A percentile compares a stretch with the other conserved stretches of the same genome.
Evolutionary conservation across 768 basidiomycete species (phyloP).

Genomic region (Auricularia sp.): DNA sequence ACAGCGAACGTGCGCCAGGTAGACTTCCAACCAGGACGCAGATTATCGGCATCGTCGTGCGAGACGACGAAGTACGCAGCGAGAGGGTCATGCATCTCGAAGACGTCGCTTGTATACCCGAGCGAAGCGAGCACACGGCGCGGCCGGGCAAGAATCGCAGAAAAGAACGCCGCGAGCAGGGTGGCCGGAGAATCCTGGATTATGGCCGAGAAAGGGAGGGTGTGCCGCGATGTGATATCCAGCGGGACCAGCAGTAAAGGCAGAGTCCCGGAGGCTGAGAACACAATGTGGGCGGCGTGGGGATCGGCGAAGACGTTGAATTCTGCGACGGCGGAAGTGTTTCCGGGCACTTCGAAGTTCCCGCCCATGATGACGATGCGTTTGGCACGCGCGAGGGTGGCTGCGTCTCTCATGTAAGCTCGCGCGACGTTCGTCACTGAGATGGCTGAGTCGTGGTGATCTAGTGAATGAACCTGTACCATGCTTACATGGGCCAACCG

Average conservation of each 20-base stretch:
- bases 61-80: constrained; percentile 29
- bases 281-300: constrained; percentile 22
- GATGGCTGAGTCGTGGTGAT: background rate
- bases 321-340: constrained; percentile 29
- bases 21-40: constrained; percentile 7
- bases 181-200: constrained; percentile 17
- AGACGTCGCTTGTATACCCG: constrained; percentile 22
- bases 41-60: constrained; percentile 6
- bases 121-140: constrained; percentile 24
- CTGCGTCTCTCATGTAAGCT: constrained; percentile 19
- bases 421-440: constrained; percentile 31
- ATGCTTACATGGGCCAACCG: constrained; percentile 14
- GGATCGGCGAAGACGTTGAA: constrained; percentile 31
- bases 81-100: constrained; percentile 37
- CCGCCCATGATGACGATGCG: constrained; percentile 34
- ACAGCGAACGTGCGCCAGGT: constrained; percentile 12
- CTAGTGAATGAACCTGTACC: background rate
- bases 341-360: constrained; percentile 31
- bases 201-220: constrained; percentile 22
- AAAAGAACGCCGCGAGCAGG: constrained; percentile 9
- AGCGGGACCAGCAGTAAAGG: constrained; percentile 25
- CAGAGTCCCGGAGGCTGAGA: constrained; percentile 8
- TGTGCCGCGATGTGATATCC: constrained; percentile 32
- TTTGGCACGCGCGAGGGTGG: constrained; percentile 15
- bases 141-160: constrained; percentile 25